Percentiles rank a stretch among this genome's conserved stretches.
phyloP scores from a whole-genome alignment of 1,284 basidiomycete species.

The Apiotrichum gracile region DNA sequence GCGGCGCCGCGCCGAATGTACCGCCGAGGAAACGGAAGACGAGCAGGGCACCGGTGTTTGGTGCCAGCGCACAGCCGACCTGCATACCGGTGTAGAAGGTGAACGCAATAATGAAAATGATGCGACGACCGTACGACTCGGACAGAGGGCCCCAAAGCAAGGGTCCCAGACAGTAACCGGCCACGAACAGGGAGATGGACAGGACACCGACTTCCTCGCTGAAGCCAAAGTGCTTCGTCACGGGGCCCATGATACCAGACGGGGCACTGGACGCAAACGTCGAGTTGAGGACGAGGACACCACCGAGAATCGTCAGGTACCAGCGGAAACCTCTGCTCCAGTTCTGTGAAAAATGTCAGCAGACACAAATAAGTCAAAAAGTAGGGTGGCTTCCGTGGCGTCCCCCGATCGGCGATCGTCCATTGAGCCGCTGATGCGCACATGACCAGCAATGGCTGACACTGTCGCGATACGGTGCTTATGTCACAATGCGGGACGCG shows the following conservation, averaged over 20 bases:
- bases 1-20: constrained; percentile 51
- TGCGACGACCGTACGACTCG: constrained; percentile 55
- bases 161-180: constrained; percentile 56
- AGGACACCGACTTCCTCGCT: constrained; percentile 53
- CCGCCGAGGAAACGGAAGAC: constrained; percentile 65
- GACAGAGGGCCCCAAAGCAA: constrained; percentile 55
- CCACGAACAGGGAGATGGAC: constrained; percentile 48
- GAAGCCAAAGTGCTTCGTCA: constrained; percentile 55
- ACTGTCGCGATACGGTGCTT: no score
- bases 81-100: constrained; percentile 56
- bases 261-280: constrained; percentile 48
- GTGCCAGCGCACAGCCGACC: constrained; percentile 58
- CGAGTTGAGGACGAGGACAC: constrained; percentile 63
- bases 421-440: no score
- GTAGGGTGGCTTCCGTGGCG: no score
- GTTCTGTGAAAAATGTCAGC: constrained; percentile 50
- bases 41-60: constrained; percentile 58
- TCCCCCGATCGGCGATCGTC: no score
- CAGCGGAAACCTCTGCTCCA: constrained; percentile 58
- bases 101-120: constrained; percentile 63
- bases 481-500: no score
- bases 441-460: no score
- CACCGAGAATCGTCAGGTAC: constrained; percentile 59
- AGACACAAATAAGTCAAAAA: no score
- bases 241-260: constrained; percentile 39